Evolutionary conservation across 2,329 filamentous ascomycete genomes (phyloP), one percentile per base, ranked within the genome.

Genomic region (Pseudomassariella vexata): DNA sequence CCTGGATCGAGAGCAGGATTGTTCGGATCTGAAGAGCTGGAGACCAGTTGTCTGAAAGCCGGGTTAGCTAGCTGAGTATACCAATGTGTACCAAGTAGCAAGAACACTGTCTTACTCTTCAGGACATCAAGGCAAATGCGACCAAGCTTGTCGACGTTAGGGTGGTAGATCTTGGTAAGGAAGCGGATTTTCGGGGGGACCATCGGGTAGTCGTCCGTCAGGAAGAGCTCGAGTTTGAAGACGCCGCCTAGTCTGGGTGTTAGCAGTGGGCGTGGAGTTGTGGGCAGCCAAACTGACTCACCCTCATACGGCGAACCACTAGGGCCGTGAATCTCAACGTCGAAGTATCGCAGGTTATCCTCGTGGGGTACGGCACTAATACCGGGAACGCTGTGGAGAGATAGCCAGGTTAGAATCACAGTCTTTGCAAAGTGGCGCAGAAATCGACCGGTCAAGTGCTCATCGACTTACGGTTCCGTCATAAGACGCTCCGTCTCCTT

Each of bases 131-230:
- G 68, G 57, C 94, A 98, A 63, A 98, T 98, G 39, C 92, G 84
- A 39, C 92, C 92, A 3, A 98, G 78, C 63, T 94, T 94, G 60
- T 98, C 92, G 48, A 98, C 95, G 59, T 98, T 98, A 32, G 92
- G 92, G 60, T 98, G 94, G 64, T 96, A 98, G 60, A 98, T 96
- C 66, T 95, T 95, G 49, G 94, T 98, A 31, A 98, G 72, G 64
- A 98, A 98, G 34, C 92, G 85, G 55, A 98, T 95, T 71, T 95
- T 95, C 27, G 92, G 92, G 33, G 92, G 90, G 20, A 88, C 95
- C 92, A 98, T 98, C 24, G 92, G 92, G 59, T 98, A 98, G 66
- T 98, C 92, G 54, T 98, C 92, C 26, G 94, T 94, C 16, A 98
- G 75, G 61, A 98, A 98, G 14, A 98, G 79, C 62, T 98, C 92